Evolutionary conservation across 805 yeast genomes (phyloP).

Genomic region (Diddensiella transvaalensis): DNA sequence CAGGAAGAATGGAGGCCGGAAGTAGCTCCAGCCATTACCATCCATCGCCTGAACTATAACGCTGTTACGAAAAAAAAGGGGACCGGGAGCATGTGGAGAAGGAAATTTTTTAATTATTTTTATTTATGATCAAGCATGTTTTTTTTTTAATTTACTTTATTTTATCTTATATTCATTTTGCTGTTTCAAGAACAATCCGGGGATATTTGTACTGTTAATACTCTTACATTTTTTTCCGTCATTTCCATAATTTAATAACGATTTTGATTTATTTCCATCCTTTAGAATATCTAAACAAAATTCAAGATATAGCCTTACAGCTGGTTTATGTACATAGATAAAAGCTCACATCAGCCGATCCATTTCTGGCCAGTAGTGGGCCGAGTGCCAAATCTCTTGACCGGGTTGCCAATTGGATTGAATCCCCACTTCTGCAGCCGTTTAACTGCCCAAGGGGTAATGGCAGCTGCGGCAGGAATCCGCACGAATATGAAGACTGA

Average conservation of each 20-base stretch:
- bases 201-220: neutral
- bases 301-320: neutral
- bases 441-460: conserved; percentile 76
- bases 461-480: conserved; percentile 85
- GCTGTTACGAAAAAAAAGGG: too few species aligned
- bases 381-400: conserved; percentile 48
- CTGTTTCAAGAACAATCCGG: too few species aligned
- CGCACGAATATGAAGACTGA: conserved; percentile 70
- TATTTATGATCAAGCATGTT: neutral
- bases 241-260: neutral
- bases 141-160: too few species aligned
- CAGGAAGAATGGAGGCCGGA: neutral
- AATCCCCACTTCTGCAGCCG: conserved; percentile 73
- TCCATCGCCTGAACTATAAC: neutral
- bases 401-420: conserved; percentile 35
- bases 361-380: conserved; percentile 52
- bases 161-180: neutral
- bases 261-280: neutral
- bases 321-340: conserved; percentile 1
- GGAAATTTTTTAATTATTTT: neutral
- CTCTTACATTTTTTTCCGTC: neutral
- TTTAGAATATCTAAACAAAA: neutral
- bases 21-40: neutral
- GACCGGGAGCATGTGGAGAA: too few species aligned
- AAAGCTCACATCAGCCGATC: conserved; percentile 24